Percentiles rank a stretch among this genome's conserved stretches.
Conservation (phyloP, 176 grass and related monocot species). For the Avena atlantica region DNA sequence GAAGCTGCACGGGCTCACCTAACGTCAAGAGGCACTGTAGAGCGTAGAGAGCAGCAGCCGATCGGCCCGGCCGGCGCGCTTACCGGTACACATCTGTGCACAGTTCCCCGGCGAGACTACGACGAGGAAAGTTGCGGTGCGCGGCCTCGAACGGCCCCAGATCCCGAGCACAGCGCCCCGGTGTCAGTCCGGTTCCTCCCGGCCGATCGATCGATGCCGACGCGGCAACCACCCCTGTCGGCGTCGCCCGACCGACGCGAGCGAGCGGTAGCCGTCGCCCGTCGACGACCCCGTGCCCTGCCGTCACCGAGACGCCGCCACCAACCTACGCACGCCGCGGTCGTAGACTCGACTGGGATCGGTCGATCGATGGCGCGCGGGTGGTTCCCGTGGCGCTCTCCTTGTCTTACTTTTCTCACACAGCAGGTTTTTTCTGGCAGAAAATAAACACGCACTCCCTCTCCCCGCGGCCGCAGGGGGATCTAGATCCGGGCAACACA, state of each 20-base stretch:
- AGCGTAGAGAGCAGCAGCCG: neutral
- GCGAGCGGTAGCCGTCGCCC: neutral
- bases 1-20: neutral
- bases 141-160: neutral
- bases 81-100: neutral
- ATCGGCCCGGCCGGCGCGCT: neutral
- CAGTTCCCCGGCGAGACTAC: slow-evolving; percentile 1
- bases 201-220: slow-evolving; percentile 12
- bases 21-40: neutral
- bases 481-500: neutral
- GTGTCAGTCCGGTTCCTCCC: slow-evolving; percentile 30
- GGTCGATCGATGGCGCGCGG: neutral
- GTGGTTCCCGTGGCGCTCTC: neutral
- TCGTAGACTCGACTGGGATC: slow-evolving; percentile 3
- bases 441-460: neutral
- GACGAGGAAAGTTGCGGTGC: neutral
- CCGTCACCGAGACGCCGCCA: slow-evolving; percentile 30
- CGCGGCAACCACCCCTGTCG: slow-evolving; percentile 51
- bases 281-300: slow-evolving; percentile 22
- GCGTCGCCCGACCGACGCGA: slow-evolving; percentile 45
- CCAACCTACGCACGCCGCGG: slow-evolving; percentile 30
- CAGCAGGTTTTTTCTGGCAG: neutral
- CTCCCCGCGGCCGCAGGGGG: neutral
- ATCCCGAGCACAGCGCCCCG: slow-evolving; percentile 30
- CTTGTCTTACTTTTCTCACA: neutral